Evolutionary conservation across 139 green algal genomes (phyloP).

Genomic region (Diplosphaera chodatii): DNA sequence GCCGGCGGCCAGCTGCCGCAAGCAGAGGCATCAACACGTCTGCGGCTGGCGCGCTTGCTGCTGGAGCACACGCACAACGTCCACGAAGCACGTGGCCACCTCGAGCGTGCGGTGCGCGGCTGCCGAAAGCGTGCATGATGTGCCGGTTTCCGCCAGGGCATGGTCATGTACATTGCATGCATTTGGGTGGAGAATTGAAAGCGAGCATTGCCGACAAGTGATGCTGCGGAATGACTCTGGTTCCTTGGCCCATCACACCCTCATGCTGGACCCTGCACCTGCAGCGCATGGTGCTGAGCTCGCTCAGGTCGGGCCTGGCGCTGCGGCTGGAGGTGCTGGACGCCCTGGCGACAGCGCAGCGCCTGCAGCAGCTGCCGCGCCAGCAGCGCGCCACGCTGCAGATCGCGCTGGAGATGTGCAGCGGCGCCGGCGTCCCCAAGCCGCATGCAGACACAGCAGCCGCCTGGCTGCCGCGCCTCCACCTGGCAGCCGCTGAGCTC

Average conservation of each 20-base stretch:
- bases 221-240: no score
- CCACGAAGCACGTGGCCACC: neutral
- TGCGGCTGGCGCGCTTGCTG: constrained; percentile 1
- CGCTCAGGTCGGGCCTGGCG: neutral
- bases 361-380: neutral
- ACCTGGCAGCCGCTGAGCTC: neutral
- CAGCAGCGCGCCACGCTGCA: neutral
- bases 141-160: no score
- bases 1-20: neutral
- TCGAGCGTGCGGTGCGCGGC: neutral
- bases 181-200: no score
- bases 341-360: neutral
- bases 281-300: neutral
- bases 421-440: no score
- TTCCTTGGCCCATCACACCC: no score
- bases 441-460: neutral
- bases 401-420: neutral
- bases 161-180: no score
- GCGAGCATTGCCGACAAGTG: no score
- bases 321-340: neutral
- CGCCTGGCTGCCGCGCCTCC: neutral
- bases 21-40: neutral
- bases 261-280: no score
- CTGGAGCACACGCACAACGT: constrained; percentile 5
- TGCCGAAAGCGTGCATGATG: no score